Evolutionary conservation across 768 basidiomycete genomes (phyloP), one percentile per base, ranked within the genome.

Genomic region (Kwoniella shandongensis): DNA sequence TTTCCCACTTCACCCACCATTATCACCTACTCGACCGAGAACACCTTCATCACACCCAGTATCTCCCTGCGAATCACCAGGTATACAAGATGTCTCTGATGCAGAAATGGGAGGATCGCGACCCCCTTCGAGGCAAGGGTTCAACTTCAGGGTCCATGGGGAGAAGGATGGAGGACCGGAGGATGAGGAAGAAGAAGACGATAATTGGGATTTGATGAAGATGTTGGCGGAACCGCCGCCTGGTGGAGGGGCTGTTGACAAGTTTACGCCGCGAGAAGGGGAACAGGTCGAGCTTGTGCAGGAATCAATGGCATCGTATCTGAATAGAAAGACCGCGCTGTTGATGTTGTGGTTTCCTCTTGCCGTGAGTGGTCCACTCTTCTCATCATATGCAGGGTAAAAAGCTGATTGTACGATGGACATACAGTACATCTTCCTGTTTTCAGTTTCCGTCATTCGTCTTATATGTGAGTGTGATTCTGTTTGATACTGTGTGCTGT

Each of bases 261-360:
- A 59, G 39, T 61, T 63, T 41, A 54, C 49, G 3, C 61, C 59
- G 38, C 20, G 36, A 1, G 60, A 56, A 1, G 65, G 64, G 22
- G 71, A 69, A 25, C 57, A 59, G 10, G 54, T 55, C 18, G 73
- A 72, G 38, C 59, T 73, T 8, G 64, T 73, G 26, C 66, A 65
- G n/a, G 77, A 78, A 51, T 70, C 67, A 15, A 78, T 73, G 66
- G 59, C 73, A 23, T 61, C 59, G 15, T 78, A 76, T 63, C 65
- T 78, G 57, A 78, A 78, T 60, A 44, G 77, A 29, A 78, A 78
- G 56, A 76, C 76, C 17, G 66, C 73, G 1, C 51, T 77, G 44
- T 63, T 77, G 53, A 77, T 75, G 76, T 57, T 76, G 54, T 74
- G 72, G 58, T 77, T 77, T 50, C 74, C 73, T 17, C 62, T 72